These are phyloP conservation scores for Aspergillus baeticus DNA, from an alignment of 495 filamentous ascomycete genomes.

Conservation along the genomic window DNA sequence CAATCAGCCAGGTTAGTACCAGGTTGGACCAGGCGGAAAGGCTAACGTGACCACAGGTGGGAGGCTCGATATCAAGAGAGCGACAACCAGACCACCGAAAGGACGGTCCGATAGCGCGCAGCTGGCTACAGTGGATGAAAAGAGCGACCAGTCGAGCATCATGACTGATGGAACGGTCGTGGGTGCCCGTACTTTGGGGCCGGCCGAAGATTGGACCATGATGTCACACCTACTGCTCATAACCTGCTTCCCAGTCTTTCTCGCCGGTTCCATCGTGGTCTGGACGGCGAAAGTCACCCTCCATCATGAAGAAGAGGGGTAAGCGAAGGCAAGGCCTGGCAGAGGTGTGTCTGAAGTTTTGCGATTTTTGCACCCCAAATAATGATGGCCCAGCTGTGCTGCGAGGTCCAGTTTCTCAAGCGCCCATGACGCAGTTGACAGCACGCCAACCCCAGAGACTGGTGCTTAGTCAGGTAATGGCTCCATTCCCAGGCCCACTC, in stretches of 20 bases:
- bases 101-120: too few species aligned
- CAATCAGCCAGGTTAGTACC: too few species aligned
- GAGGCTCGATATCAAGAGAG: background rate
- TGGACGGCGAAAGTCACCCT: slow-evolving; percentile 2
- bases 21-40: slow-evolving; percentile 5
- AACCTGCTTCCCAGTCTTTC: background rate
- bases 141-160: background rate
- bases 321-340: background rate
- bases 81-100: too few species aligned
- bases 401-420: too few species aligned
- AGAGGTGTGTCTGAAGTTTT: too few species aligned
- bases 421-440: too few species aligned
- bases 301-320: slow-evolving; percentile 9
- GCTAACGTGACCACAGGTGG: background rate
- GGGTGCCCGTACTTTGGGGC: background rate
- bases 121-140: too few species aligned
- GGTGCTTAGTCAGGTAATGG: too few species aligned
- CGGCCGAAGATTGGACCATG: background rate
- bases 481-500: too few species aligned
- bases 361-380: too few species aligned
- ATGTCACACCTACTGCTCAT: slow-evolving; percentile 10
- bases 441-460: too few species aligned
- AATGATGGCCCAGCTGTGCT: too few species aligned
- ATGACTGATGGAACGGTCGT: background rate
- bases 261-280: slow-evolving; percentile 2